Percentiles rank a stretch among this genome's conserved stretches.
Evolutionary conservation across 2,329 filamentous ascomycete genomes (phyloP).

Genomic region (Nothophoma quercina): DNA sequence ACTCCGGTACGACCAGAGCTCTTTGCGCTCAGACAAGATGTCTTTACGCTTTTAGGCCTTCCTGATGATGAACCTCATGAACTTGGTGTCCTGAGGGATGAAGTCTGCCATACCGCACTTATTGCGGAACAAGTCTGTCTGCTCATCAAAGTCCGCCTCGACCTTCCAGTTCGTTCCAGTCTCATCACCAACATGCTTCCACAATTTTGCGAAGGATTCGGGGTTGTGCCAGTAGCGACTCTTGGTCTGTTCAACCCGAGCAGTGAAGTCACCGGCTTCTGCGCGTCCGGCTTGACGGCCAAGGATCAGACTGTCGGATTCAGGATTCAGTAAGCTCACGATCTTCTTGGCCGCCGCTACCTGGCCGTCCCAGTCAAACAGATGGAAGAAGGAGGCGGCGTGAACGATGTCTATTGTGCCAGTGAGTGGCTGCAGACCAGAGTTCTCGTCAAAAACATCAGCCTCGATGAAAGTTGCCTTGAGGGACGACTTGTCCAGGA

Average conservation of each 20-base stretch:
- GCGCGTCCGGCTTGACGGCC: slow-evolving; percentile 50
- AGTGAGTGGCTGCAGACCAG: slow-evolving; percentile 44
- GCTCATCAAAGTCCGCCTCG: slow-evolving; percentile 36
- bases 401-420: slow-evolving; percentile 54
- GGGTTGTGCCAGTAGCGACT: slow-evolving; percentile 49
- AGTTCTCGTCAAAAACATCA: slow-evolving; percentile 52
- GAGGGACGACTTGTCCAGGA: slow-evolving; percentile 50
- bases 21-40: too few relatives aligned
- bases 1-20: too few relatives aligned
- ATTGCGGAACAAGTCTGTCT: slow-evolving; percentile 28
- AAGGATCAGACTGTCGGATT: slow-evolving; percentile 47
- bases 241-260: slow-evolving; percentile 23
- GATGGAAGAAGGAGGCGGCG: slow-evolving; percentile 54
- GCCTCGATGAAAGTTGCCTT: slow-evolving; percentile 61
- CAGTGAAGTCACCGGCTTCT: slow-evolving; percentile 34
- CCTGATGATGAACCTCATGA: slow-evolving; percentile 38
- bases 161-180: slow-evolving; percentile 48
- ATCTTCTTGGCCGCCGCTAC: slow-evolving; percentile 45
- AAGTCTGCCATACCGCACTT: slow-evolving; percentile 23
- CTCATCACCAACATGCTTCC: slow-evolving; percentile 50
- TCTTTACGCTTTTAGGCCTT: neutral
- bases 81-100: slow-evolving; percentile 34
- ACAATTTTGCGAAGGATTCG: slow-evolving; percentile 48
- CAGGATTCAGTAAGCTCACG: slow-evolving; percentile 43
- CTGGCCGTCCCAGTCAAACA: slow-evolving; percentile 53